Evolutionary conservation across 1,284 basidiomycete species (phyloP).

Genomic region (Phylloboletellus chloephorus): DNA sequence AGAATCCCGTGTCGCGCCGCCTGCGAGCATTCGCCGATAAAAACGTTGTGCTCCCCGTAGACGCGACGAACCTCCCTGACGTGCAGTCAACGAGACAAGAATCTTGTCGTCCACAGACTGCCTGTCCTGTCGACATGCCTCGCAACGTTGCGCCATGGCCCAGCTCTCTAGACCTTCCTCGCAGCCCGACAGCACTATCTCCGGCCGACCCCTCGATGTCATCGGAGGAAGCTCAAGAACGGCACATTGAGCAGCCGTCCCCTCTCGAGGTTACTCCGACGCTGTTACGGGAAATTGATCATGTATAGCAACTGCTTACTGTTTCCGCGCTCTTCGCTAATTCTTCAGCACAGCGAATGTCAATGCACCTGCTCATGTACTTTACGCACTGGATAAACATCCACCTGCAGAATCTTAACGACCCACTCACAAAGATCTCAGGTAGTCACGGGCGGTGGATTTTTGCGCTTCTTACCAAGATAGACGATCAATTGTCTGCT

Average conservation of each 20-base stretch:
- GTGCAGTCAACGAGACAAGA: slow-evolving; percentile 5
- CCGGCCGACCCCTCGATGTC: neutral
- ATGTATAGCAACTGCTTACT: slow-evolving; percentile 40
- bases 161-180: neutral
- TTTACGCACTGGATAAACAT: slow-evolving; percentile 75
- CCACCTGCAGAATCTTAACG: slow-evolving; percentile 45
- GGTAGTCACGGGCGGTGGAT: slow-evolving; percentile 78
- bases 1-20: slow-evolving; percentile 21
- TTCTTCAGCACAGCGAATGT: slow-evolving; percentile 44
- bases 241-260: neutral
- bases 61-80: slow-evolving; percentile 4
- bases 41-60: slow-evolving; percentile 11
- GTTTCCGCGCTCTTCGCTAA: slow-evolving; percentile 10
- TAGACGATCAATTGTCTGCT: slow-evolving; percentile 68
- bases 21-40: slow-evolving; percentile 37
- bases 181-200: neutral
- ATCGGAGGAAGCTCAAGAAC: slow-evolving; percentile 2
- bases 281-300: slow-evolving; percentile 55
- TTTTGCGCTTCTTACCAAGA: slow-evolving; percentile 69
- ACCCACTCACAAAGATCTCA: slow-evolving; percentile 43
- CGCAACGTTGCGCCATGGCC: neutral
- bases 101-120: neutral
- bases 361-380: slow-evolving; percentile 75
- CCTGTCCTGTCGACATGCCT: neutral
- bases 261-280: slow-evolving; percentile 39